phyloP scores from a whole-genome alignment of 208 protist species.

The Wallacemonas rigidus region DNA sequence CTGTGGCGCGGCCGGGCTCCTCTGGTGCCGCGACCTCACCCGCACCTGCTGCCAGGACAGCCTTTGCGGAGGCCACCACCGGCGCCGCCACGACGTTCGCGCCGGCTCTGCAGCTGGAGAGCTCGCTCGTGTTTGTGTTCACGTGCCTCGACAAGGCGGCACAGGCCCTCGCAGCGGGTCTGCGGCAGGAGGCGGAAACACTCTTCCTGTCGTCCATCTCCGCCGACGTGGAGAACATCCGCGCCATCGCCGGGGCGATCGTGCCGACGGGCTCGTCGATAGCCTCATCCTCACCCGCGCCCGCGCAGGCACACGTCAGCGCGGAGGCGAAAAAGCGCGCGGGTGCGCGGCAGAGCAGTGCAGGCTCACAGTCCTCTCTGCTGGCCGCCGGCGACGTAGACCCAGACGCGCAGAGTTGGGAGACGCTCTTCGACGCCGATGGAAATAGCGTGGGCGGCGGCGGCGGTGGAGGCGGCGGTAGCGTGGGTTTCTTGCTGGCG shows the following conservation, averaged over 20 bases:
- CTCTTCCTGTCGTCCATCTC: slow-evolving; percentile 26
- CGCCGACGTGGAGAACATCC: slow-evolving; percentile 16
- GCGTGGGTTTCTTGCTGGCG: not conserved
- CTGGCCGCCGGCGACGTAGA: not conserved
- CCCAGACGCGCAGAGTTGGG: slow-evolving; percentile 5
- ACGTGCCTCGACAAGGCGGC: slow-evolving; percentile 38
- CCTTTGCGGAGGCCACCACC: not conserved
- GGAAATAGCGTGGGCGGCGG: no score
- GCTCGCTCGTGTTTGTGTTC: slow-evolving; percentile 21
- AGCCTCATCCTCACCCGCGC: not conserved
- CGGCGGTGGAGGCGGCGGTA: no score
- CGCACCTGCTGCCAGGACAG: not conserved
- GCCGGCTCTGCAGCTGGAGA: slow-evolving; percentile 13
- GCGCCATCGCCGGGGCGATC: slow-evolving; percentile 5
- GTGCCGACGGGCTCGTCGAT: not conserved
- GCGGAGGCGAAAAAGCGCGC: not conserved
- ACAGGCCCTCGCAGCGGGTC: slow-evolving; percentile 27
- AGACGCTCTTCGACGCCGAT: not conserved
- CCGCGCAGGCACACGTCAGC: not conserved
- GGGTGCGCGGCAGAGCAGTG: not conserved
- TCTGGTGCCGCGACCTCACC: not conserved
- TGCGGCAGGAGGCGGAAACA: slow-evolving; percentile 32
- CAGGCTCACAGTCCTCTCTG: not conserved
- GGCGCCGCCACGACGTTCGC: not conserved
- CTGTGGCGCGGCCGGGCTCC: not conserved